phyloP scores from a whole-genome alignment of 73 alveolate species.

The Paramecium pentaurelia region DNA sequence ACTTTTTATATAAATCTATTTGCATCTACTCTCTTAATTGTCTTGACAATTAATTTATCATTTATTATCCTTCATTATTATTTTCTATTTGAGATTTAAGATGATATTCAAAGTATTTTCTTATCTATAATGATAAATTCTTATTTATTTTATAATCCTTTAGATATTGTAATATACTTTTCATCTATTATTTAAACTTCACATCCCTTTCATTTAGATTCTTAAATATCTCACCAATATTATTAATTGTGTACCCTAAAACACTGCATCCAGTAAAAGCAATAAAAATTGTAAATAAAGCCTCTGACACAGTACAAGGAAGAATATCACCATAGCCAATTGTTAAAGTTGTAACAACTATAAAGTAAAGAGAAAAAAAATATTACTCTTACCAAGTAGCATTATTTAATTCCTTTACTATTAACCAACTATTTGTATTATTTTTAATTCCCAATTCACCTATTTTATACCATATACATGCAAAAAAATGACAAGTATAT shows the following conservation, averaged over 20 bases:
- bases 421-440: slow-evolving; percentile 30
- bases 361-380: slow-evolving; percentile 21
- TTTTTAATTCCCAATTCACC: background rate
- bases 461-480: background rate
- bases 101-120: background rate
- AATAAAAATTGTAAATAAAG: background rate
- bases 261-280: slow-evolving; percentile 38
- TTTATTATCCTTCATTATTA: background rate
- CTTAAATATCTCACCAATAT: slow-evolving; percentile 45
- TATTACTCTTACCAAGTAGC: slow-evolving; percentile 27
- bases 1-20: background rate
- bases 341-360: slow-evolving; percentile 28
- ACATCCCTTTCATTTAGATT: background rate
- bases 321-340: slow-evolving; percentile 52
- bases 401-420: background rate
- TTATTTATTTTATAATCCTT: background rate
- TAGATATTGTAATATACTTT: background rate
- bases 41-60: background rate
- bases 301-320: background rate
- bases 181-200: background rate
- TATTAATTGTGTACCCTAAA: slow-evolving; percentile 31
- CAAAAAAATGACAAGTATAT: background rate
- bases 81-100: background rate
- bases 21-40: background rate
- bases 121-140: background rate